Percentiles rank a stretch among this genome's conserved stretches.
Conservation (phyloP, 352 stramenopile genomes). For the Phytophthora pistaciae region DNA sequence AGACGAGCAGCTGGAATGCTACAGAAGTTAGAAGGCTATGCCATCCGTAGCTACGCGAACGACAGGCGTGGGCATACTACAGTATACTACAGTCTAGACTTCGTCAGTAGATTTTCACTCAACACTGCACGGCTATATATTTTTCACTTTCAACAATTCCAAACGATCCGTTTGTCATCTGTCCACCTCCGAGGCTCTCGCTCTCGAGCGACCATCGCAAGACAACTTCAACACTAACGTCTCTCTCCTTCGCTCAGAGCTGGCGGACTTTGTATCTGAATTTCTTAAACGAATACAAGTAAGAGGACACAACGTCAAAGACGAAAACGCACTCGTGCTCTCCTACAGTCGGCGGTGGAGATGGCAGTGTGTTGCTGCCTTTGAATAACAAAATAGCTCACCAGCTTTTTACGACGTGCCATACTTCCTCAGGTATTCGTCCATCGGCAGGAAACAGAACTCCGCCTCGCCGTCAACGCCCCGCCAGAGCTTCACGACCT, state of each 20-base stretch:
- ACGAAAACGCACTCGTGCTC: conserved; percentile 21
- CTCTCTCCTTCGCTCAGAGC: not conserved
- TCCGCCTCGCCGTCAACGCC: conserved; percentile 77
- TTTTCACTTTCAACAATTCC: not conserved
- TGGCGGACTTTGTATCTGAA: conserved; percentile 14
- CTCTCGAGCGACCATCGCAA: not conserved
- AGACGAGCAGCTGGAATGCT: conserved; percentile 6
- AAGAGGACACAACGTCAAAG: conserved; percentile 26
- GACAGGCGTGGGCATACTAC: not conserved
- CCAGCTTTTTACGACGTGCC: conserved; percentile 43
- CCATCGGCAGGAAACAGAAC: conserved; percentile 81
- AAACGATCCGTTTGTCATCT: conserved; percentile 7
- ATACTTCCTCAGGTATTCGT: conserved; percentile 78
- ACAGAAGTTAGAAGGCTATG: conserved; percentile 7
- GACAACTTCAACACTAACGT: conserved; percentile 10
- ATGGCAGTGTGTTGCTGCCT: conserved; percentile 25
- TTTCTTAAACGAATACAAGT: conserved; percentile 19
- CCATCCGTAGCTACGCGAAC: not conserved
- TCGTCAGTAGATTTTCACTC: not conserved
- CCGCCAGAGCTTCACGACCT: conserved; percentile 80
- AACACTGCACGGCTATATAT: not conserved
- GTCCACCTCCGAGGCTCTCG: not conserved
- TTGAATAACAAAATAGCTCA: conserved; percentile 34
- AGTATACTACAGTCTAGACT: not conserved
- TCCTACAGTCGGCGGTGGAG: conserved; percentile 13